These are phyloP conservation scores for Candida labiduridarum DNA, from an alignment of 1,139 yeast species.

Conservation along the genomic window DNA sequence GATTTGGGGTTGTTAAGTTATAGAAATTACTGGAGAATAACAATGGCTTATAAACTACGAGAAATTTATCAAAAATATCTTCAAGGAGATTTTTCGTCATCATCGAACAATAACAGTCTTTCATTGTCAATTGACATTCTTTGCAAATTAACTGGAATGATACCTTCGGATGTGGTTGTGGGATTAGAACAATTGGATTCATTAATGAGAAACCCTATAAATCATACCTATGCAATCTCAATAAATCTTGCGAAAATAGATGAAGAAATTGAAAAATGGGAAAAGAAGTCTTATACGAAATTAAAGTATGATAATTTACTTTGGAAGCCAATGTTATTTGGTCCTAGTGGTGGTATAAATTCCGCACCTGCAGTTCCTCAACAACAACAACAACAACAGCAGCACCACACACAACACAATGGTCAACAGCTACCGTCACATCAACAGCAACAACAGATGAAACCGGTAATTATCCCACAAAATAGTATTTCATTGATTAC, in stretches of 20 bases:
- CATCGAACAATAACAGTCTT: not conserved
- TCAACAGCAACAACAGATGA: not conserved
- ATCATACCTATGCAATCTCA: slow-evolving; percentile 54
- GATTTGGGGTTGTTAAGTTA: slow-evolving; percentile 85
- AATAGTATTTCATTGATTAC: slow-evolving; percentile 58
- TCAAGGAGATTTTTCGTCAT: not conserved
- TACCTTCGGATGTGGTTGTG: slow-evolving; percentile 80
- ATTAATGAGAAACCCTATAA: slow-evolving; percentile 47
- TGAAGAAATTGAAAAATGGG: slow-evolving; percentile 53
- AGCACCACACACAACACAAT: not conserved
- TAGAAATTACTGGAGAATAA: slow-evolving; percentile 81
- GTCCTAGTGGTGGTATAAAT: slow-evolving; percentile 80
- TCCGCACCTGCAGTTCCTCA: slow-evolving; percentile 46
- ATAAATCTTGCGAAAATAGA: slow-evolving; percentile 52
- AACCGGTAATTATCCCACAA: slow-evolving; percentile 18
- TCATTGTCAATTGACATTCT: slow-evolving; percentile 58
- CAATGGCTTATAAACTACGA: slow-evolving; percentile 50
- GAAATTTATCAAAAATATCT: slow-evolving; percentile 30
- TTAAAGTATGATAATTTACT: slow-evolving; percentile 56
- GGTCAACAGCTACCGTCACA: slow-evolving; percentile 12
- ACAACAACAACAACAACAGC: slow-evolving; percentile 14
- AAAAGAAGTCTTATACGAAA: slow-evolving; percentile 52
- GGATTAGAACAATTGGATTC: slow-evolving; percentile 80
- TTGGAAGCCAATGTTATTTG: slow-evolving; percentile 85
- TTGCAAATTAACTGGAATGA: slow-evolving; percentile 80